Base-by-base conservation (phyloP, 2,329 filamentous ascomycete species). In the Talaromyces marneffei region DNA sequence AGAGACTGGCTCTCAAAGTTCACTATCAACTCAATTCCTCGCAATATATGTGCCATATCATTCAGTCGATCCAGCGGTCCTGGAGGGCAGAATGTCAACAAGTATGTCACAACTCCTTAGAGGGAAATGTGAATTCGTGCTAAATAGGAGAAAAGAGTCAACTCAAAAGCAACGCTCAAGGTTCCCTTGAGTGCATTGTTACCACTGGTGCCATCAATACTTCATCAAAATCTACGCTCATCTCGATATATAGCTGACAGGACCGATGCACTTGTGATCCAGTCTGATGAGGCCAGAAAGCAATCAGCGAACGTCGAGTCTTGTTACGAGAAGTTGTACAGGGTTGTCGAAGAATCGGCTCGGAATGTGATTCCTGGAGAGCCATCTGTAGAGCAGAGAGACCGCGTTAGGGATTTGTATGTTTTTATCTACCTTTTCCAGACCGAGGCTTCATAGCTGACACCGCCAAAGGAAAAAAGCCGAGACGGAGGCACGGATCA, bases 81-180 rank as follows among this genome's bases (percentile, higher is more conserved):
- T 18, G 85, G 85, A 56, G 85, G 85, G 10, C 85, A 88, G 71
- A 87, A 88, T 75, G 85, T 88, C 61, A 88, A 88, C 74, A 88
- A 88, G 85, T 87, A 73, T 65, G 78, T 69, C 58, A 56, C 61
- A 61, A 14, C 12, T 33, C 27, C 18, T 29, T 25, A 18, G 2
- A 14, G 20, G 29, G 20, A 2, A n/a, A 33, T 5, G 29, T 10
- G n/a, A 33, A 14, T 18, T 52, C 35, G 14, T 62, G 48, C 56
- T 57, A 57, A 61, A 20, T 12, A 23, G 9, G n/a, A 29, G 9
- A 42, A 40, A 10, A 87, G 85, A 78, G 82, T 87, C 65, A 87
- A 85, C 70, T 86, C 85, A 37, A 88, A 88, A 76, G 85, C 85
- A 61, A 87, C 85, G n/a, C 71, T 88, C 35, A 82, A 80, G 65